Evolutionary conservation across 2,329 filamentous ascomycete genomes (phyloP).

Genomic region (Aspergillus sclerotialis): DNA sequence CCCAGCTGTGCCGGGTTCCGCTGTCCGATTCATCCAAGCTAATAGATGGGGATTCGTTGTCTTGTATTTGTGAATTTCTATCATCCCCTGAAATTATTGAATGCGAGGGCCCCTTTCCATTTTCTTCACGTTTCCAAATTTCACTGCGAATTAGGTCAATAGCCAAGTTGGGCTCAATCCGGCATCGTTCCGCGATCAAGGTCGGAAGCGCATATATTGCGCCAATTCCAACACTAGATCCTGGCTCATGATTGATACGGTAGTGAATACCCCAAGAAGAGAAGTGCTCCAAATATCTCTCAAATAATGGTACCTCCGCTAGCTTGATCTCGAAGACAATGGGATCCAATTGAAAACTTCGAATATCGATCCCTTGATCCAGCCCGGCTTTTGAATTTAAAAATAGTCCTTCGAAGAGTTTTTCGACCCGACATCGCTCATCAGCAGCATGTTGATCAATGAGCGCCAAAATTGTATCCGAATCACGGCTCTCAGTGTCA

Average conservation of each 20-base stretch:
- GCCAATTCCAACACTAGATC: conserved; percentile 24
- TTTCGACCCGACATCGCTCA: conserved; percentile 75
- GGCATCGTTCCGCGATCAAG: conserved; percentile 69
- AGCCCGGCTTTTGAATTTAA: conserved; percentile 4
- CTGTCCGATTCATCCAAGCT: no score
- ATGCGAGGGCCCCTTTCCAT: conserved; percentile 14
- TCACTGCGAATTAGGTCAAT: conserved; percentile 69
- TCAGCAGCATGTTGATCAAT: conserved; percentile 95
- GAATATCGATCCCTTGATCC: conserved; percentile 4
- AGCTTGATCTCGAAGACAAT: conserved; percentile 59
- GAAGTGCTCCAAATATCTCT: conserved; percentile 51
- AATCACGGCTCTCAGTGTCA: not conserved
- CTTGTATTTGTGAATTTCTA: not conserved
- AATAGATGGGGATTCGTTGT: not conserved
- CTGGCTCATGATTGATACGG: conserved; percentile 30
- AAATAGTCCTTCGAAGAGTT: conserved; percentile 55
- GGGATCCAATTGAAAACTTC: conserved; percentile 30
- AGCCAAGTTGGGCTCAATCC: conserved; percentile 61
- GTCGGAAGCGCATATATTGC: conserved; percentile 58
- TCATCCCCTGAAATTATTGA: no score
- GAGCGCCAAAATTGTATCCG: conserved; percentile 53
- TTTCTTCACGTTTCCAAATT: conserved; percentile 59
- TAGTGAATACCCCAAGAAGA: conserved; percentile 68
- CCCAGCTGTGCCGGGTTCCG: conserved; percentile 39
- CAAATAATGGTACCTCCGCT: conserved; percentile 56